These are phyloP conservation scores for Rhodocollybia butyracea DNA, from an alignment of 768 basidiomycete genomes.

Conservation along the genomic window DNA sequence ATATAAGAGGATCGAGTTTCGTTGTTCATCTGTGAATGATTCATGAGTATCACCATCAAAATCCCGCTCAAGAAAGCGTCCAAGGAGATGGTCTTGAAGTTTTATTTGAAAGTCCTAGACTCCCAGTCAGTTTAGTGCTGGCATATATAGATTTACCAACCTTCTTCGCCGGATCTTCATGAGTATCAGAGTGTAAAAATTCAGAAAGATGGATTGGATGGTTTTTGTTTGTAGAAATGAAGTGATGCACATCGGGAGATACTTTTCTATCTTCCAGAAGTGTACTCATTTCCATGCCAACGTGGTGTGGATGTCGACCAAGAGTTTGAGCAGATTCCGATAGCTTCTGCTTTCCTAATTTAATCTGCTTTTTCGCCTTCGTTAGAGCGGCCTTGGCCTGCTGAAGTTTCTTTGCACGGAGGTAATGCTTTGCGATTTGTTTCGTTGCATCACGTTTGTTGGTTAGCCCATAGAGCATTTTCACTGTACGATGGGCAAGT, in stretches of 20 bases:
- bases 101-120: constrained; percentile 21
- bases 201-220: neutral
- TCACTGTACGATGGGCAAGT: constrained; percentile 29
- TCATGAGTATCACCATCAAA: constrained; percentile 15
- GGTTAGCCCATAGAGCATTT: constrained; percentile 26
- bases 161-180: neutral
- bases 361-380: neutral
- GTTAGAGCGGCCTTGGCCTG: neutral
- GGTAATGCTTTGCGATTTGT: constrained; percentile 21
- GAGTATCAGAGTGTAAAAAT: neutral
- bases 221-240: neutral
- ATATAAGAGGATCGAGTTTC: constrained; percentile 11
- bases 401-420: constrained; percentile 7
- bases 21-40: constrained; percentile 13
- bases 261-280: neutral
- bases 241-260: neutral
- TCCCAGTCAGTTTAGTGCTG: neutral
- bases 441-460: constrained; percentile 21
- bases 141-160: neutral
- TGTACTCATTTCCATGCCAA: neutral
- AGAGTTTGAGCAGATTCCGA: neutral
- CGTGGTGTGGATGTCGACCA: neutral
- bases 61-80: constrained; percentile 14
- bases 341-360: neutral
- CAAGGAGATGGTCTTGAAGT: constrained; percentile 27